phyloP scores from a whole-genome alignment of 192 early-diverging fungal genomes.

The Dimargaris cristalligena region DNA sequence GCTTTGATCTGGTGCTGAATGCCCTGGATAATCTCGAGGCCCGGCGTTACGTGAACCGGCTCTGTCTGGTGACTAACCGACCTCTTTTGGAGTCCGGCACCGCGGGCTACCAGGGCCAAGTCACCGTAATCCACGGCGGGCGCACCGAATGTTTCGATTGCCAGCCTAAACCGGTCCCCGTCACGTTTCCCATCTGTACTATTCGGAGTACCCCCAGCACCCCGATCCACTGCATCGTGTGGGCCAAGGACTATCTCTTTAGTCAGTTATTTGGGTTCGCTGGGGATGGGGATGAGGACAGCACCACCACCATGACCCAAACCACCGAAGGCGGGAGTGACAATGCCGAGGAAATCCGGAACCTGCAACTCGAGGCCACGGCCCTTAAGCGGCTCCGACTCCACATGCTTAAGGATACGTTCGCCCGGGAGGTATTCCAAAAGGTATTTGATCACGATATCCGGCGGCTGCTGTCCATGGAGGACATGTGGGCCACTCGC shows the following conservation, averaged over 20 bases:
- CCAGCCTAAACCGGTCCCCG: constrained; percentile 64
- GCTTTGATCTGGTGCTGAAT: constrained; percentile 85
- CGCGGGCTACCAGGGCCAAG: constrained; percentile 85
- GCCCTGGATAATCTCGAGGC: constrained; percentile 95
- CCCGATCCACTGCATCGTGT: constrained; percentile 97
- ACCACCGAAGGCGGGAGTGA: too few species aligned
- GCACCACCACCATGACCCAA: constrained; percentile 3
- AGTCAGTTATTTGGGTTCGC: constrained; percentile 56
- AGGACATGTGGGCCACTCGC: constrained; percentile 76
- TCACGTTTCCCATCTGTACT: constrained; percentile 90
- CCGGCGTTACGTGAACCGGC: constrained; percentile 80
- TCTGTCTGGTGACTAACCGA: constrained; percentile 82
- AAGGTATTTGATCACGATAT: constrained; percentile 79
- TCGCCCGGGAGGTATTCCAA: constrained; percentile 42
- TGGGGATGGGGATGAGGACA: constrained; percentile 30
- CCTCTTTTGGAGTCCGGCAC: constrained; percentile 96
- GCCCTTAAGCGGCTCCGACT: constrained; percentile 51
- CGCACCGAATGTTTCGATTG: constrained; percentile 89
- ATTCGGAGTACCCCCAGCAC: constrained; percentile 87
- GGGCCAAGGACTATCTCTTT: constrained; percentile 96
- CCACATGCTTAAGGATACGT: constrained; percentile 36
- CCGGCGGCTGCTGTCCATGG: constrained; percentile 57
- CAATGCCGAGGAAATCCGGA: constrained; percentile 48
- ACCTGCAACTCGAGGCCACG: constrained; percentile 51
- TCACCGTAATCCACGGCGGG: constrained; percentile 66